Base-by-base conservation (phyloP, 1,139 yeast species). In the Blastobotrys raffinosifermentans region DNA sequence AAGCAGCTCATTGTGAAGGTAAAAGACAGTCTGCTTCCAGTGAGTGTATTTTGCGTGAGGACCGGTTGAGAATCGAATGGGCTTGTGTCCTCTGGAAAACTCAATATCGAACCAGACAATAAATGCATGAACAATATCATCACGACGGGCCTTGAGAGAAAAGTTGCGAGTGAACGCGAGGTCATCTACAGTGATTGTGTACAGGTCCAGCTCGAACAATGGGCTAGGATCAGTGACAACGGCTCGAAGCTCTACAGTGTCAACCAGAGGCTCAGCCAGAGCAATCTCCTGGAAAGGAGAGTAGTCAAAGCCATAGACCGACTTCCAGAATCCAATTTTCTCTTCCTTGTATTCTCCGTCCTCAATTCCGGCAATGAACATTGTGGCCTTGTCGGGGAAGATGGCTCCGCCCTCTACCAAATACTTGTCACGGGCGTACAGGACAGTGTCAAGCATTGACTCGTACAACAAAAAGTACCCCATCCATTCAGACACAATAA, bases 401-500 rank as follows among this genome's bases (percentile, higher is more conserved):
- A 93, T 86, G 49, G 89, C 70, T 7, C 99, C 99, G 32, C 82
- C 94, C 55, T 79, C 73, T 26, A 73, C 86, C 57, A 93, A 73
- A 62, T 87, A 93, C 61, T 73, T 77, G 66, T 93, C 99, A 66
- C 99, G 78, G 22, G 99, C 99, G 50, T 77, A 75, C 48, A 93
- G 69, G 16, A 93, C 99, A 26, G 98, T 87, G 61, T 93, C 98
- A 62, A 93, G 73, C 99, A 93, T 93, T 46, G 95, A 84, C 70
- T 93, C 99, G 59, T 91, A 93, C 42, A 93, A 70, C 54, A 93
- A 67, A 58, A 93, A 93, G 67, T 93, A 93, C 14, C 99, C 99
- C 99, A 93, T 93, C 99, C 99, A 93, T 66, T 93, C 99, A 46
- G 94, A 80, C 44, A 93, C 82, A 52, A 93, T 93, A 51, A 93